Conservation (phyloP, 305 asterid genomes). For the Fraxinus velutina region DNA sequence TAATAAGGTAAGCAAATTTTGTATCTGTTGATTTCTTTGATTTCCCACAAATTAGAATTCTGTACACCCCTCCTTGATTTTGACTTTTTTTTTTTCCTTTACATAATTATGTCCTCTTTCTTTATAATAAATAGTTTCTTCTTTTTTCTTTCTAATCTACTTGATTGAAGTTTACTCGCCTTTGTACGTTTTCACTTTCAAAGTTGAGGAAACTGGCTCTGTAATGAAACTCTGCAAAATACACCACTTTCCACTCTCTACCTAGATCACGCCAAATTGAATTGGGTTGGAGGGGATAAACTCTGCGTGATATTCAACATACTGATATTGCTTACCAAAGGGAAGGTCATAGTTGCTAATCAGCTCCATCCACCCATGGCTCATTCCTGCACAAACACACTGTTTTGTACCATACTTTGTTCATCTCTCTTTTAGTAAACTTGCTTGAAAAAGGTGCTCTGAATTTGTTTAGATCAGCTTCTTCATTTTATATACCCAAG, state of each 20-base stretch:
- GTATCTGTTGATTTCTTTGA: not conserved
- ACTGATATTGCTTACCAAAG: not conserved
- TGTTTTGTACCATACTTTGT: not conserved
- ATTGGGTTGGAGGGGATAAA: not conserved
- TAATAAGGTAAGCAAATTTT: conserved; percentile 52
- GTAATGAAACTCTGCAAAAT: not conserved
- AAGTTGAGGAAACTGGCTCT: not conserved
- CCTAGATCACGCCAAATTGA: not conserved
- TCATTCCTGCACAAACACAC: not conserved
- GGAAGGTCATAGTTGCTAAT: not conserved
- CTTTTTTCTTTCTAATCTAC: not conserved
- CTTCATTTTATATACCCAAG: not conserved
- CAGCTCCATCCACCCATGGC: not conserved
- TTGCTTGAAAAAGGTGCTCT: not conserved
- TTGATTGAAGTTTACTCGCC: not conserved
- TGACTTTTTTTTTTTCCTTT: not conserved
- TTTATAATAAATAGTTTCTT: conserved; percentile 6
- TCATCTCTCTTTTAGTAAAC: not conserved
- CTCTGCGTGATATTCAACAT: not conserved
- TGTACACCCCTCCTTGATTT: not conserved
- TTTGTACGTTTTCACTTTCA: not conserved
- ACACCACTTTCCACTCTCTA: not conserved
- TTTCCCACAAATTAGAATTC: conserved; percentile 3
- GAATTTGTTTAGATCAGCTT: not conserved
- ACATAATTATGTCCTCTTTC: conserved; percentile 10